A percentile compares a stretch with the other conserved stretches of the same genome.
Conservation (phyloP, 495 filamentous ascomycete genomes). For the Hypomontagnella monticulosa region DNA sequence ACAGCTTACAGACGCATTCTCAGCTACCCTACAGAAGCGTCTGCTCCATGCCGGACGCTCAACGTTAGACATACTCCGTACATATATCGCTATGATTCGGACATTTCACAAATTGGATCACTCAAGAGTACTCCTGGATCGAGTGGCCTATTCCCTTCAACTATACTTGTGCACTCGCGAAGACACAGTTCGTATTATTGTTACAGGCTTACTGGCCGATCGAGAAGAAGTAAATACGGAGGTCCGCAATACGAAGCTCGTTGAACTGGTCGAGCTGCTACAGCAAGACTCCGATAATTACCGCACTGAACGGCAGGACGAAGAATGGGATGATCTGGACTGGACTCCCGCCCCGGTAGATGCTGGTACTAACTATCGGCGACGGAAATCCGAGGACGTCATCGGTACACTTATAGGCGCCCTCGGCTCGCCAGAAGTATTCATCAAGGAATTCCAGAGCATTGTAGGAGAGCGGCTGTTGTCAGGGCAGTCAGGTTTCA, state of each 20-base stretch:
- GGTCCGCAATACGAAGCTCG: constrained; percentile 57
- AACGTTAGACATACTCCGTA: constrained; percentile 85
- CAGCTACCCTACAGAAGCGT: constrained; percentile 70
- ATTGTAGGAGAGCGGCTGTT: constrained; percentile 86
- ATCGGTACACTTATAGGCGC: constrained; percentile 88
- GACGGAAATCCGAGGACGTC: constrained; percentile 89
- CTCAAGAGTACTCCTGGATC: constrained; percentile 88
- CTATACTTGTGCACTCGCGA: constrained; percentile 92
- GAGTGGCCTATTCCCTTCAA: constrained; percentile 83
- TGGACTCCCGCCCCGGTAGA: constrained; percentile 95
- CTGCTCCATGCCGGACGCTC: constrained; percentile 89
- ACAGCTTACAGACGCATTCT: constrained; percentile 78
- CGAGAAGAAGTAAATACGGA: constrained; percentile 62
- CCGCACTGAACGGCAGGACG: constrained; percentile 56
- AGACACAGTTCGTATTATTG: constrained; percentile 88
- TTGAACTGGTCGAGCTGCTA: constrained; percentile 81
- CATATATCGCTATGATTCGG: constrained; percentile 92
- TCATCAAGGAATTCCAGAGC: constrained; percentile 91
- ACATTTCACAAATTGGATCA: constrained; percentile 90
- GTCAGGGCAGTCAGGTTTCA: constrained; percentile 71
- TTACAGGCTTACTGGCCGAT: constrained; percentile 83
- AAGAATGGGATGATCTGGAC: constrained; percentile 84
- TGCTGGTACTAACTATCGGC: constrained; percentile 88
- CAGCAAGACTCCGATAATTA: constrained; percentile 63
- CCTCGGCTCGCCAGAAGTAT: constrained; percentile 85